These are phyloP conservation scores for Ustilago tritici DNA, from an alignment of 1,284 basidiomycete genomes.

Conservation along the genomic window DNA sequence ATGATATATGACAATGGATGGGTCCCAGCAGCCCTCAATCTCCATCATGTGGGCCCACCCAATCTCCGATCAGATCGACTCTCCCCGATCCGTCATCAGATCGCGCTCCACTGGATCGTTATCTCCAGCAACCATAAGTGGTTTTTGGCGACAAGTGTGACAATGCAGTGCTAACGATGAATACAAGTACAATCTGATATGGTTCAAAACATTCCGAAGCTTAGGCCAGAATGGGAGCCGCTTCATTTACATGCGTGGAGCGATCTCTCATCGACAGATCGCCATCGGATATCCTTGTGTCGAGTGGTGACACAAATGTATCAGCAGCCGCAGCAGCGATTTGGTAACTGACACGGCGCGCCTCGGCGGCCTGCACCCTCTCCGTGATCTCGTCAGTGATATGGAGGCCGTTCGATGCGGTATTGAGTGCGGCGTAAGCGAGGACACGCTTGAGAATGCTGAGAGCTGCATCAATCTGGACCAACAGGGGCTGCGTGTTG, in stretches of 20 bases:
- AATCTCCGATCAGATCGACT: too few species aligned
- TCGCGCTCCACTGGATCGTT: too few species aligned
- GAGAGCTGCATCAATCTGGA: constrained; percentile 19
- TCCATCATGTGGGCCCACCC: too few species aligned
- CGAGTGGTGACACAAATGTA: not conserved
- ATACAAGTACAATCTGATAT: constrained; percentile 6
- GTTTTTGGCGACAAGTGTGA: too few species aligned
- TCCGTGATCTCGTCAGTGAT: constrained; percentile 17
- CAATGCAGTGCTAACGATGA: not conserved
- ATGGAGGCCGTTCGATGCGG: constrained; percentile 11
- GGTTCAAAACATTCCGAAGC: not conserved
- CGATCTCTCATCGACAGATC: constrained; percentile 3
- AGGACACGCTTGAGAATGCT: constrained; percentile 33
- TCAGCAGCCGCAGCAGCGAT: not conserved
- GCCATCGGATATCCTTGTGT: not conserved
- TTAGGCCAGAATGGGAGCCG: not conserved
- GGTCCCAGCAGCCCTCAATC: too few species aligned
- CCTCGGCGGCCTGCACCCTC: constrained; percentile 14
- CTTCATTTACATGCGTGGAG: not conserved
- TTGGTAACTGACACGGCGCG: constrained; percentile 5
- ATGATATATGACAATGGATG: too few species aligned
- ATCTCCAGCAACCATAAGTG: too few species aligned
- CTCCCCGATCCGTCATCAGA: too few species aligned
- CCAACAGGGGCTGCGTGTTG: constrained; percentile 7
- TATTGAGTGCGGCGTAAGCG: constrained; percentile 17